Base-by-base conservation (phyloP, 1,139 yeast species). In the Geotrichum candidum region DNA sequence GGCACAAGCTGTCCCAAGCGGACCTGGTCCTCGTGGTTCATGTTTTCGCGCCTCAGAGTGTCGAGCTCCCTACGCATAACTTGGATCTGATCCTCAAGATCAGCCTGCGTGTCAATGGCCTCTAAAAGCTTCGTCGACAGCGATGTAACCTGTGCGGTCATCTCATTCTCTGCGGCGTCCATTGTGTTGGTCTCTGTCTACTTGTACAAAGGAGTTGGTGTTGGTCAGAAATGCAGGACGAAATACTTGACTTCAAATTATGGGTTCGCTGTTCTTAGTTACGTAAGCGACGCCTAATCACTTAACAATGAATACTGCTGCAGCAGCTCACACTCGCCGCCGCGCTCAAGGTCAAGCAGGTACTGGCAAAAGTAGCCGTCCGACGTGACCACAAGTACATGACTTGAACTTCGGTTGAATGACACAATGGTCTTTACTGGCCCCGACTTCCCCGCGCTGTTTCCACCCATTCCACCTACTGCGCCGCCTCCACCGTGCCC, bases 361-460 rank as follows among this genome's bases (percentile, higher is more conserved):
- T 90, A 94, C 62, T 87, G 91, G 72, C 88, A 90, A 69, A 89
- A 88, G 65, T 82, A 82, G 0, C 99, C 99, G 64, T 90, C 96
- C 0, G 95, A 84, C 0, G 97, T 90, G 4, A 91, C 88, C 23
- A 92, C 97, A 68, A 86, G 80, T 2, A 89, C 85, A 67, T 86
- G 87, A 31, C 88, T 78, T 55, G 86, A 76, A 51, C 78, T 80
- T 67, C 84, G 77, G 52, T 81, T 75, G n/a, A 77, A 67, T 2
- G 78, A 73, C 22, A 54, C 57, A 64, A 72, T 71, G 68, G 85
- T 70, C 61, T 72, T 62, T 27, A 64, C 59, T 27, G 65, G 64
- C 72, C 73, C 58, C 60, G 61, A 56, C 59, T 51, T 46, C 46
- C 61, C 50, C 29, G 27, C 48, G 48, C 46, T n/a, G 22, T 62